Evolutionary conservation across 371 early-diverging fungal genomes (phyloP).

Genomic region (Rhizopus stolonifer): DNA sequence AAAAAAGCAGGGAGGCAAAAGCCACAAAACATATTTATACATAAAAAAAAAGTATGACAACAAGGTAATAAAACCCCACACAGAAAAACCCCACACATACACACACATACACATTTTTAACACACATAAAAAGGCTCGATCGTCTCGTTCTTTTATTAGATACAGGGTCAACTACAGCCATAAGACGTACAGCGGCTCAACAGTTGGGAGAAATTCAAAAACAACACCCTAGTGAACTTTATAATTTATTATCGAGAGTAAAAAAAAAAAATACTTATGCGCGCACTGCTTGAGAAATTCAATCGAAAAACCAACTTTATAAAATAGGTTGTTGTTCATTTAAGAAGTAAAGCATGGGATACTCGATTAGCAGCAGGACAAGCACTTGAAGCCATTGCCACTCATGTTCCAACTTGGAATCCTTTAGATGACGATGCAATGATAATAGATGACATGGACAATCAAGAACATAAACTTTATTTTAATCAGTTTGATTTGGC

Average conservation of each 20-base stretch:
- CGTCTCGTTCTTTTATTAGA: conserved; percentile 90
- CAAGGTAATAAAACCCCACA: background rate
- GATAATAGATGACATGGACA: conserved; percentile 15
- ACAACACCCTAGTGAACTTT: conserved; percentile 92
- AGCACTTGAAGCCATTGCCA: conserved; percentile 89
- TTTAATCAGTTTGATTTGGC: conserved; percentile 86
- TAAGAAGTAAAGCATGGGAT: conserved; percentile 91
- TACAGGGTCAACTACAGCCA: conserved; percentile 87
- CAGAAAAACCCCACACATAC: too few relatives aligned
- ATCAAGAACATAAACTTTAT: conserved; percentile 51
- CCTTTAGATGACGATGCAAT: conserved; percentile 34
- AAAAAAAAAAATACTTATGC: conserved; percentile 1
- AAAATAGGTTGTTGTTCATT: conserved; percentile 78
- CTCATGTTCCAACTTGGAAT: conserved; percentile 84
- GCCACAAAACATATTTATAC: background rate
- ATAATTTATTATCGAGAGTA: conserved; percentile 83
- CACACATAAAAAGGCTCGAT: conserved; percentile 71
- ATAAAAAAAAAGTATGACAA: background rate
- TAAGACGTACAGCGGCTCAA: conserved; percentile 89
- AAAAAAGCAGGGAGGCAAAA: background rate
- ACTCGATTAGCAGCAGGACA: conserved; percentile 94
- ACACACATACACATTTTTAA: too few relatives aligned
- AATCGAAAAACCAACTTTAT: too few relatives aligned
- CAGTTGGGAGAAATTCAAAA: conserved; percentile 94
- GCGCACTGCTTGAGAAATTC: background rate